Evolutionary conservation across 345 rosid species (phyloP).

Genomic region (Cardamine resedifolia): DNA sequence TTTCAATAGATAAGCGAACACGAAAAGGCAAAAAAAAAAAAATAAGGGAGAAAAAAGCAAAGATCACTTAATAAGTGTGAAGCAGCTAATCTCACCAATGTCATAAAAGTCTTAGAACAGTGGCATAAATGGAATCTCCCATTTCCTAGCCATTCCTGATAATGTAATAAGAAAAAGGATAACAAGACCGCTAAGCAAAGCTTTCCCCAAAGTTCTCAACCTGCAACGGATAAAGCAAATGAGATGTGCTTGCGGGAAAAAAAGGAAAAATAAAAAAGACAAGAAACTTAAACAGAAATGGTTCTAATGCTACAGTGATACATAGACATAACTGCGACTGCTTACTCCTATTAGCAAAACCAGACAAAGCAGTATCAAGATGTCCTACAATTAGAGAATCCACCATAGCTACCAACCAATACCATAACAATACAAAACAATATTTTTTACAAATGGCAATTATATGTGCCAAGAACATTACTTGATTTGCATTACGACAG

Average conservation of each 20-base stretch:
- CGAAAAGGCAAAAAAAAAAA: background rate
- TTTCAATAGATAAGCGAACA: conserved; percentile 1
- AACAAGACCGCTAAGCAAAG: background rate
- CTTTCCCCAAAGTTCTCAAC: conserved; percentile 5
- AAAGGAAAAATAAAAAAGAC: background rate
- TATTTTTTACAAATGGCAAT: too few relatives aligned
- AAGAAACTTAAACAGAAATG: background rate
- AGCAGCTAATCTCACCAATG: conserved; percentile 20
- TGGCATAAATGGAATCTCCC: background rate
- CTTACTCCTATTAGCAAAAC: background rate
- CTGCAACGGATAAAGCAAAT: conserved; percentile 12
- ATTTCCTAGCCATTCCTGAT: conserved; percentile 3
- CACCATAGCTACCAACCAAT: conserved; percentile 4
- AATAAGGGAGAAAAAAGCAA: background rate
- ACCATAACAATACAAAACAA: too few relatives aligned
- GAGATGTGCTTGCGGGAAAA: background rate
- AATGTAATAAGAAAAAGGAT: background rate
- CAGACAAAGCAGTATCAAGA: conserved; percentile 14
- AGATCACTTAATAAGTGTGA: conserved; percentile 8
- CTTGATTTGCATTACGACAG: background rate
- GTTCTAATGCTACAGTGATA: background rate
- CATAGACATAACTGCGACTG: background rate
- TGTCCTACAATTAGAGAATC: background rate
- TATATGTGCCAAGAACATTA: background rate
- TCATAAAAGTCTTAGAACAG: background rate